These are phyloP conservation scores for Yarrowia keelungensis DNA, from an alignment of 805 yeast genomes.

Conservation along the genomic window DNA sequence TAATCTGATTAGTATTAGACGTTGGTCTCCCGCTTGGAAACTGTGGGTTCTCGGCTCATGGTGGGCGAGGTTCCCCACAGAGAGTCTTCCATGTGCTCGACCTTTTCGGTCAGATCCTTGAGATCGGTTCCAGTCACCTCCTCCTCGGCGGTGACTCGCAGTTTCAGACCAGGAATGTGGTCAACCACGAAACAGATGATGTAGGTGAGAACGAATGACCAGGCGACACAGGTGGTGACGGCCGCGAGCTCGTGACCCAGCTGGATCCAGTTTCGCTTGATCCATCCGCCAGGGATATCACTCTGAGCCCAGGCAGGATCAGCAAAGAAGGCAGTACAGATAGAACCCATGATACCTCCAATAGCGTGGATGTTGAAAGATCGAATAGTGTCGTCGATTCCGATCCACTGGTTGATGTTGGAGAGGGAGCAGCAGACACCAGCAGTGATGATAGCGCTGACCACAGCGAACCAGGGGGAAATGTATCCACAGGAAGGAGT, in stretches of 20 bases:
- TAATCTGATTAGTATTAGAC: not conserved
- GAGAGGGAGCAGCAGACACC: constrained; percentile 52
- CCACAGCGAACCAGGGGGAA: constrained; percentile 51
- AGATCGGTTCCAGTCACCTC: constrained; percentile 70
- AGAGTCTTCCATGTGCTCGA: constrained; percentile 59
- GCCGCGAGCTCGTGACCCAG: constrained; percentile 90
- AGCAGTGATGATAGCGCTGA: constrained; percentile 54
- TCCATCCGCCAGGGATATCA: constrained; percentile 74
- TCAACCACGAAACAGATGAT: constrained; percentile 71
- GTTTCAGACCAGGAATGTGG: constrained; percentile 77
- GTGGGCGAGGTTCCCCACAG: constrained; percentile 17
- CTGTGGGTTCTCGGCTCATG: constrained; percentile 24
- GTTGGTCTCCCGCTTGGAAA: not conserved
- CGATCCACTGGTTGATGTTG: constrained; percentile 53
- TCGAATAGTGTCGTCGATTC: constrained; percentile 57
- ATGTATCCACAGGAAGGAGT: constrained; percentile 91
- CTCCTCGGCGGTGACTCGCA: constrained; percentile 84
- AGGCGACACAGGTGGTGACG: constrained; percentile 68
- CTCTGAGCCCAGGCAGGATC: constrained; percentile 42
- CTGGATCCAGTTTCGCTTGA: constrained; percentile 81
- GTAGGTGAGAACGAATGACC: constrained; percentile 78
- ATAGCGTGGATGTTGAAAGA: constrained; percentile 58
- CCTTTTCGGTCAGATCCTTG: constrained; percentile 87
- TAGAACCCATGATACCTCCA: constrained; percentile 58
- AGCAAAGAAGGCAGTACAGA: constrained; percentile 57